These are phyloP conservation scores for Botrytis medusae DNA, from an alignment of 2,329 filamentous ascomycete species.

Conservation along the genomic window DNA sequence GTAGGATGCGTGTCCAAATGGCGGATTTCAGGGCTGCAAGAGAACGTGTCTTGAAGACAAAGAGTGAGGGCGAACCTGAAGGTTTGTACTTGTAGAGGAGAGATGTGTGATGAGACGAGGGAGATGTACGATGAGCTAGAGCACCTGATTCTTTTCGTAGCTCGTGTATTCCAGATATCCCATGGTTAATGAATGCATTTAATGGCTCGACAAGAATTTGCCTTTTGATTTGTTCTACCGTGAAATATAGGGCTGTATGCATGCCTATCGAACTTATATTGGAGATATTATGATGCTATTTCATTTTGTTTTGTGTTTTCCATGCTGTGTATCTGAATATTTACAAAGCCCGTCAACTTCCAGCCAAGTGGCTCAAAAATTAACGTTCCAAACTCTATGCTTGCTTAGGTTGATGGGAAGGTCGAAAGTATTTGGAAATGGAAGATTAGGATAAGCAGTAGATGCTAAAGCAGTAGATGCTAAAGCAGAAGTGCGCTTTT, in stretches of 20 bases:
- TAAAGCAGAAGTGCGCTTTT: too few species aligned
- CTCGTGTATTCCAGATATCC: constrained; percentile 36
- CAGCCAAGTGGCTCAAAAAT: not conserved
- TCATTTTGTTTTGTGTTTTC: not conserved
- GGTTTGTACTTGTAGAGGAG: constrained; percentile 86
- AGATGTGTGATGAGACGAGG: constrained; percentile 7
- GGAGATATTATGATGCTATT: not conserved
- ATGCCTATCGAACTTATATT: not conserved
- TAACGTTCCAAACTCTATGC: not conserved
- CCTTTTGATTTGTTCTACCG: not conserved
- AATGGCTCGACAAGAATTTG: not conserved
- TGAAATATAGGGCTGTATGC: not conserved
- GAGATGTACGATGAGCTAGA: constrained; percentile 21
- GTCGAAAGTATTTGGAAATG: too few species aligned
- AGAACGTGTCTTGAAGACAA: constrained; percentile 95
- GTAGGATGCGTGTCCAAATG: constrained; percentile 98
- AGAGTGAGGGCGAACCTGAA: constrained; percentile 97
- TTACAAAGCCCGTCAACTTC: not conserved
- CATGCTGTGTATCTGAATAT: not conserved
- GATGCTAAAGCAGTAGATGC: too few species aligned
- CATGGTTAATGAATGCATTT: constrained; percentile 14
- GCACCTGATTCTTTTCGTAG: constrained; percentile 31
- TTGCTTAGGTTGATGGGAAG: too few species aligned
- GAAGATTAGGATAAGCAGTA: too few species aligned
- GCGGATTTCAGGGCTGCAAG: constrained; percentile 91